Percentiles rank a stretch among this genome's conserved stretches.
These are phyloP conservation scores for Yamadazyma laniorum DNA, from an alignment of 805 yeast genomes.

Conservation along the genomic window DNA sequence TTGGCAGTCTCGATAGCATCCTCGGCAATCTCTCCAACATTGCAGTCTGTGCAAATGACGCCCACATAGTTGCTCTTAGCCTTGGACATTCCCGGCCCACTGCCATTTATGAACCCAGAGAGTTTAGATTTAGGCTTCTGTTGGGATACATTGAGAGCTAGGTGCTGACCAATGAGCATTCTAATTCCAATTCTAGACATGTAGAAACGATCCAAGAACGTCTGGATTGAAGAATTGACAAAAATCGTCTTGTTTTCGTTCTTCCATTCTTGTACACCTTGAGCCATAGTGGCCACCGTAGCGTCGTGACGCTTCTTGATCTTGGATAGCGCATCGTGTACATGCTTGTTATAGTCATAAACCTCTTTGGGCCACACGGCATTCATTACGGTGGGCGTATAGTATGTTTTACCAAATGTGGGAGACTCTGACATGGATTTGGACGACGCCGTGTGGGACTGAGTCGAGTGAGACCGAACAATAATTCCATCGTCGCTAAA, in stretches of 20 bases:
- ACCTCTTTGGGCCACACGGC: conserved; percentile 73
- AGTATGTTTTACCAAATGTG: conserved; percentile 46
- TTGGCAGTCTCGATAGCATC: conserved; percentile 90
- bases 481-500: conserved; percentile 55
- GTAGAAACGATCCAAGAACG: conserved; percentile 81
- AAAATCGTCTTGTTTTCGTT: conserved; percentile 43
- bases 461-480: conserved; percentile 20
- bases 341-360: conserved; percentile 63
- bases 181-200: conserved; percentile 90
- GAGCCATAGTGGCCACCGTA: conserved; percentile 87
- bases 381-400: conserved; percentile 53
- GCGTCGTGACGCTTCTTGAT: conserved; percentile 89
- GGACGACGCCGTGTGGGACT: conserved; percentile 1
- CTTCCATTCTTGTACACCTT: conserved; percentile 92
- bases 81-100: conserved; percentile 8
- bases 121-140: conserved; percentile 39
- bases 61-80: conserved; percentile 70
- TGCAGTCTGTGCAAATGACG: conserved; percentile 81
- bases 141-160: conserved; percentile 74
- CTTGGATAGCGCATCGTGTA: conserved; percentile 61
- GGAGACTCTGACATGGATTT: conserved; percentile 28
- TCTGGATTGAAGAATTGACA: conserved; percentile 72
- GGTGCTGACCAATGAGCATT: conserved; percentile 93
- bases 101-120: conserved; percentile 35
- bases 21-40: conserved; percentile 76